Conservation (phyloP, 2,329 filamentous ascomycete species). For the Mollisia scopiformis region DNA sequence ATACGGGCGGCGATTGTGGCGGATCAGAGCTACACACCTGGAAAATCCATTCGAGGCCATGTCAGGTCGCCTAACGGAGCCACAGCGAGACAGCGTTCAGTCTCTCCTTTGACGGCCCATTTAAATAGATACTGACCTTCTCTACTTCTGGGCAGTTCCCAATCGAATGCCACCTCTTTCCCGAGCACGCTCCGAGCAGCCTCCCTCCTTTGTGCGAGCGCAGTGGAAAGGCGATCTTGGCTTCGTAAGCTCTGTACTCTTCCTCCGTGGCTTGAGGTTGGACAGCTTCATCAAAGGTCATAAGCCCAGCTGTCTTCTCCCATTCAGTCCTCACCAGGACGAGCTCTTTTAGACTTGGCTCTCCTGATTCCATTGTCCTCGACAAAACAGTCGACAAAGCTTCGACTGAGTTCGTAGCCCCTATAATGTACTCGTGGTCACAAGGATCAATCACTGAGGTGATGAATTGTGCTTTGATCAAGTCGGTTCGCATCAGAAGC, state of each 20-base stretch:
- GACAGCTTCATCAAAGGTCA: constrained; percentile 1
- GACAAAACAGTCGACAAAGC: not conserved
- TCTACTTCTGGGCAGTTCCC: not conserved
- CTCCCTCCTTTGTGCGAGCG: not conserved
- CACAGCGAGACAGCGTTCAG: not conserved
- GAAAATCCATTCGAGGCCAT: not conserved
- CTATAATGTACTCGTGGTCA: not conserved
- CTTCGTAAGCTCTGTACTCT: not conserved
- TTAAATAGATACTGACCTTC: not conserved
- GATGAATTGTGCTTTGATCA: not conserved
- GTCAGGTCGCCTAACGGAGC: not conserved
- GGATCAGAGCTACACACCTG: not conserved
- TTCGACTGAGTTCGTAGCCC: not conserved
- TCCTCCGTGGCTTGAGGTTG: not conserved
- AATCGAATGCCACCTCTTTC: not conserved
- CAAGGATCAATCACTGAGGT: not conserved
- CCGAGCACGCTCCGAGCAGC: not conserved
- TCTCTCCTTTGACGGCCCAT: not conserved
- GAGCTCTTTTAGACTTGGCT: not conserved
- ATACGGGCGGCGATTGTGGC: not conserved
- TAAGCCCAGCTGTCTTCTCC: not conserved
- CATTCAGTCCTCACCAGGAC: not conserved
- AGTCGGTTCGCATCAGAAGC: not conserved
- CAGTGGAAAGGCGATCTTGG: not conserved
- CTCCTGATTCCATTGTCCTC: not conserved